Evolutionary conservation across 805 yeast species (phyloP), one percentile per base, ranked within the genome.

Genomic region (Pichia californica): DNA sequence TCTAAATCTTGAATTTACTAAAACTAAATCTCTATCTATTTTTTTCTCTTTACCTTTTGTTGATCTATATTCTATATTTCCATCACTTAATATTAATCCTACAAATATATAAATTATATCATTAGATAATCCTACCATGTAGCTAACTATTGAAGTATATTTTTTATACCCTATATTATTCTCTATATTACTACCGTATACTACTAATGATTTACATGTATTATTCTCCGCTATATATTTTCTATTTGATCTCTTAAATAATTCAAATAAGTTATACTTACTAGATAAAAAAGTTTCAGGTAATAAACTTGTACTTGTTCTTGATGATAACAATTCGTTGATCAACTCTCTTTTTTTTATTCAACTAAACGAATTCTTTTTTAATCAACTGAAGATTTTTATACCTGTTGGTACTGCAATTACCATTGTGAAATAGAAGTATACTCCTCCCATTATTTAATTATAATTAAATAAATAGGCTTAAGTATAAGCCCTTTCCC

Each of bases 131-230:
- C 36, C 36, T 19, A 32, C 25, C 36, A 32, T 32, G 18, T 32
- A 32, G 18, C 36, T 32, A 6, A 32, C 36, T 32, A 32, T 32
- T 20, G 36, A 32, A 32, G 36, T 32, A 32, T 18, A 32, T 32
- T 32, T 36, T 19, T 37, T 37, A 41, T 28, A 11, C 4, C 28
- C 33, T 28, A 19, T 9, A 43, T 29, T 28, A 33, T 18, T 38
- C 34, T 40, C 47, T 33, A 31, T 40, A 33, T 39, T 38, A 31
- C 44, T 48, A 38, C 49, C 54, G 44, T 51, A 27, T 27, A 27
- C 25, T 30, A 51, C 51, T 49, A 49, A 18, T 48, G 48, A 29
- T 18, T 18, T 32, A 32, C 36, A 32, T 6, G 6, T 19, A 18
- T 18, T 32, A 32, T 32, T 32, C 6, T 18, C 25, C 6, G 5